Evolutionary conservation across 1,284 basidiomycete genomes (phyloP).

Genomic region (Meira nashicola): DNA sequence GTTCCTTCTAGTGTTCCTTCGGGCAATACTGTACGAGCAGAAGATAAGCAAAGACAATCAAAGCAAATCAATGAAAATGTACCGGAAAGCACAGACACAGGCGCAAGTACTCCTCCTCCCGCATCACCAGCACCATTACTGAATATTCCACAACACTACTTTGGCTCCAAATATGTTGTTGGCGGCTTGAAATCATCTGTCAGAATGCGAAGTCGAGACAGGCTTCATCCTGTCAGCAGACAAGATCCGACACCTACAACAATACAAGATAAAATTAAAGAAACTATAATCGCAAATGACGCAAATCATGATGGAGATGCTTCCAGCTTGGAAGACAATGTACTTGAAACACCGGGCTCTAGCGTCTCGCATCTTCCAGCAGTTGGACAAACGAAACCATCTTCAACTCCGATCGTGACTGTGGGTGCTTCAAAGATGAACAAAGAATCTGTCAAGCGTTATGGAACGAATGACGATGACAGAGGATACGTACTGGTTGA

Average conservation of each 20-base stretch:
- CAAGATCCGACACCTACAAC: not conserved
- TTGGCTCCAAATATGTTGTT: conserved; percentile 5
- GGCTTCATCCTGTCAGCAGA: not conserved
- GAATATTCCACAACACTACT: not conserved
- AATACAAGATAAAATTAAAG: not conserved
- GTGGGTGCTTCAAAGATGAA: not conserved
- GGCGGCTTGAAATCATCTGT: not conserved
- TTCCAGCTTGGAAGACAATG: conserved; percentile 13
- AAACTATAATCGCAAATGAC: not conserved
- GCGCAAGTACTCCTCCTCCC: not conserved
- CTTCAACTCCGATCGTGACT: not conserved
- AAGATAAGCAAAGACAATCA: not conserved
- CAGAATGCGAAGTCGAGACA: not conserved
- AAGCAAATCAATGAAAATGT: too few species aligned
- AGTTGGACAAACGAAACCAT: not conserved
- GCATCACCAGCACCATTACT: not conserved
- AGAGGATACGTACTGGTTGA: conserved; percentile 61
- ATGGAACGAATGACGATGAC: conserved; percentile 21
- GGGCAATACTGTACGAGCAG: not conserved
- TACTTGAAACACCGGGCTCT: conserved; percentile 10
- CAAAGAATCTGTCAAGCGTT: not conserved
- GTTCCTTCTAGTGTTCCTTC: not conserved
- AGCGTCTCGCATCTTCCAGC: conserved; percentile 12
- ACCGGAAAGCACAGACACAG: not conserved
- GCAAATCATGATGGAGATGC: not conserved